These are phyloP conservation scores for Trichoderma hamatum DNA, from an alignment of 2,329 filamentous ascomycete species.

Conservation along the genomic window DNA sequence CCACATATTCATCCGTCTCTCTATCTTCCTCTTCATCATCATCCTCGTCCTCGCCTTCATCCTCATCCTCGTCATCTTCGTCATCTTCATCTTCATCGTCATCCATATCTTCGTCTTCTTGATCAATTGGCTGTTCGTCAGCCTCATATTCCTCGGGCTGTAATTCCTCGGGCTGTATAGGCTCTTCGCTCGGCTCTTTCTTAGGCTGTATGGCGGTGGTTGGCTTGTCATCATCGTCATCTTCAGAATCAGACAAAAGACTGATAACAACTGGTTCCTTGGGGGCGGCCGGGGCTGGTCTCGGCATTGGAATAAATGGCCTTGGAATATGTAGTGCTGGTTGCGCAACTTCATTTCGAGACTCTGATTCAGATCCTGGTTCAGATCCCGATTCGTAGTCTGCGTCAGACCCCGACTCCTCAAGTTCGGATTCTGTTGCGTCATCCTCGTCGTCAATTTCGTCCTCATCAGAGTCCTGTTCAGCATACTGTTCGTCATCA, in stretches of 20 bases:
- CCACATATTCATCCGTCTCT: neutral
- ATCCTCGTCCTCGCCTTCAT: conserved; percentile 20
- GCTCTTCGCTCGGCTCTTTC: conserved; percentile 5
- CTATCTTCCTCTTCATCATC: conserved; percentile 2
- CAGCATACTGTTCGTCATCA: conserved; percentile 5
- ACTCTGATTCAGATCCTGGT: conserved; percentile 33
- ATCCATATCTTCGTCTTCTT: conserved; percentile 9
- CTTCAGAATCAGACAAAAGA: conserved; percentile 52
- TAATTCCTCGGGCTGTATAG: neutral
- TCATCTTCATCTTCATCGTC: conserved; percentile 11
- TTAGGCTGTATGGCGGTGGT: neutral
- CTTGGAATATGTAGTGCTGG: neutral
- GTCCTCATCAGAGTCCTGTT: neutral
- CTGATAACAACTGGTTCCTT: conserved; percentile 50
- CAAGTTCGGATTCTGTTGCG: conserved; percentile 34
- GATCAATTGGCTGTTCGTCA: neutral
- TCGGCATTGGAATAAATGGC: conserved; percentile 16
- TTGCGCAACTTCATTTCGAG: conserved; percentile 15
- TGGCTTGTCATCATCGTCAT: conserved; percentile 41
- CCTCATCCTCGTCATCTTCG: conserved; percentile 19
- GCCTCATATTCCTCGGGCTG: neutral
- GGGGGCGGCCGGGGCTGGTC: conserved; percentile 29
- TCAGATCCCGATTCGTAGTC: conserved; percentile 36
- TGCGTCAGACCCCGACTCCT: conserved; percentile 35
- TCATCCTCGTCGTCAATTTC: neutral